Evolutionary conservation across 805 yeast genomes (phyloP), one percentile per base, ranked within the genome.

Genomic region (Saturnispora silvae): DNA sequence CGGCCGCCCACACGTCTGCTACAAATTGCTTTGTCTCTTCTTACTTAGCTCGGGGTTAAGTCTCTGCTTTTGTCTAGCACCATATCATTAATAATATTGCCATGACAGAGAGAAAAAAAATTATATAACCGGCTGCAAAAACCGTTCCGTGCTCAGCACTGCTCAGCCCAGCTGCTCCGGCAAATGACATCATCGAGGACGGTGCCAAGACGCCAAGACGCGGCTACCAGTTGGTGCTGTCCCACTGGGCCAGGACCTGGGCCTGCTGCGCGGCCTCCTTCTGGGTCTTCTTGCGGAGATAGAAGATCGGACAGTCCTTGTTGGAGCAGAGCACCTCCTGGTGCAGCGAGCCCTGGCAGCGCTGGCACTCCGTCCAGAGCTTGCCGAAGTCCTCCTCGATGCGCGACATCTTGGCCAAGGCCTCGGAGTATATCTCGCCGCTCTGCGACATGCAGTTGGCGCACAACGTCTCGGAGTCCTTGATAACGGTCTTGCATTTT

Each of bases 331-430:
- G 64, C 3, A 92, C 97, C 49, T 92, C 97, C 59, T 86, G 96
- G 51, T 92, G 96, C 38, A 94, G 63, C 19, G 92, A 82, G 0
- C 97, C 97, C 50, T 94, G 96, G 58, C 98, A 92, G 41, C 96
- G 66, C 61, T 92, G 99, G 56, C 99, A 94, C 54, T 92, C 95
- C 0, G 97, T 89, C 99, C 99, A 92, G 44, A 92, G 62, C 45
- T 94, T 67, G 3, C 95, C 77, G 50, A 85, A 92, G 48, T 80
- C 78, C 42, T 75, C 71, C 54, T 92, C 95, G 42, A 89, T 60
- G 30, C 74, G 76, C 53, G 85, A 81, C 68, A 87, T 77, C 41
- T 75, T 78, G 3, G 82, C 79, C 33, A 92, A 60, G 9, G 92
- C 86, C 41, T 77, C 74, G n/a, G 85, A 76, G 52, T 85, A 92